Evolutionary conservation across 2,329 filamentous ascomycete genomes (phyloP).

Genomic region (Penicillium janthinellum): DNA sequence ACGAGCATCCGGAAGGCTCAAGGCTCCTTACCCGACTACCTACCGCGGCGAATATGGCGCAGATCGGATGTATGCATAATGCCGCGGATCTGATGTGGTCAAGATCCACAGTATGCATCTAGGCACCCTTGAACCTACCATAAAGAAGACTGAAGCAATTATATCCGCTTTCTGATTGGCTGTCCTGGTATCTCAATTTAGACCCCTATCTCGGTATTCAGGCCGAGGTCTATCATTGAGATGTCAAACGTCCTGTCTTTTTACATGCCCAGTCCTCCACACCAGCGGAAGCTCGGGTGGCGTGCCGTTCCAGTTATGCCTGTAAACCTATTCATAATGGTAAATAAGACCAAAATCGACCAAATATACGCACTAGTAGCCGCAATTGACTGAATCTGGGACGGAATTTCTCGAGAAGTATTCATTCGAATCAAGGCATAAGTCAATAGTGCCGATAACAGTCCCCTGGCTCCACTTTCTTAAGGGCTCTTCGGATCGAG

Average conservation of each 20-base stretch:
- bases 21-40: not conserved
- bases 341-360: not conserved
- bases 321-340: not conserved
- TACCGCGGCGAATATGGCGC: not conserved
- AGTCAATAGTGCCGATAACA: not conserved
- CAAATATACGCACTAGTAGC: not conserved
- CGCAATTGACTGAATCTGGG: not conserved
- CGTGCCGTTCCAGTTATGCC: constrained; percentile 1
- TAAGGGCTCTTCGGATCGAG: constrained; percentile 3
- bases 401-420: not conserved
- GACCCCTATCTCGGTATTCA: not conserved
- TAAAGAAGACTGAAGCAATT: not conserved
- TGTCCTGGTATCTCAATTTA: not conserved
- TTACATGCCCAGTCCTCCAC: not conserved
- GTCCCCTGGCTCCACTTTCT: not conserved
- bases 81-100: not conserved
- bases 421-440: not conserved
- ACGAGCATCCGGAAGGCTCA: not conserved
- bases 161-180: not conserved
- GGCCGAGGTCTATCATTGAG: not conserved
- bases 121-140: not conserved
- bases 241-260: not conserved
- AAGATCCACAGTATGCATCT: not conserved
- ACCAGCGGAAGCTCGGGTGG: not conserved
- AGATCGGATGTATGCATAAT: not conserved